Evolutionary conservation across 1,284 basidiomycete genomes (phyloP).

Genomic region (Phellinidium pouzarii): DNA sequence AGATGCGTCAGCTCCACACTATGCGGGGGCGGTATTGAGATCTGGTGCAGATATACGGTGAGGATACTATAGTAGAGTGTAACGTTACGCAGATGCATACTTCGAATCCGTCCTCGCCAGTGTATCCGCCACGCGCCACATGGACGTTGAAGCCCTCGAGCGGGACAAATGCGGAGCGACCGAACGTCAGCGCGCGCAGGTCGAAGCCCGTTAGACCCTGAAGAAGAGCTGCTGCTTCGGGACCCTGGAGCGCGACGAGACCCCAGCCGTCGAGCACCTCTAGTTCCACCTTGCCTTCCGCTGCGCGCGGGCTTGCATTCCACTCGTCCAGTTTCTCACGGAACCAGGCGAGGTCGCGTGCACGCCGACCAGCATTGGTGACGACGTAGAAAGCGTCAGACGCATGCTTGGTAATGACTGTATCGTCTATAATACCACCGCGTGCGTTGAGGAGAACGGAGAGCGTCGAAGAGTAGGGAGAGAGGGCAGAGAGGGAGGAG

Average conservation of each 20-base stretch:
- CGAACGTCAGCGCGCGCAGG: constrained; percentile 70
- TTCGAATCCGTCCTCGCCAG: constrained; percentile 98
- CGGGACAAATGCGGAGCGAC: constrained; percentile 69
- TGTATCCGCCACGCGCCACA: constrained; percentile 95
- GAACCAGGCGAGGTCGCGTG: constrained; percentile 81
- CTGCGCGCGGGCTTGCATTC: constrained; percentile 44
- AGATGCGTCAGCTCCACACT: constrained; percentile 69
- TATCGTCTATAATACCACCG: constrained; percentile 96
- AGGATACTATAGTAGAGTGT: background rate
- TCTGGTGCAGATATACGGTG: constrained; percentile 36
- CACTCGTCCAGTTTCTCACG: constrained; percentile 61
- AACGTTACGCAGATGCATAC: constrained; percentile 34
- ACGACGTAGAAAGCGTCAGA: constrained; percentile 88
- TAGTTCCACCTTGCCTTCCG: constrained; percentile 64
- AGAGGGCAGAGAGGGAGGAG: constrained; percentile 65
- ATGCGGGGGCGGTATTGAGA: constrained; percentile 81
- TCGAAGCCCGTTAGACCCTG: constrained; percentile 71
- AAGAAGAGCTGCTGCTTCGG: constrained; percentile 74
- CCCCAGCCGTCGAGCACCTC: constrained; percentile 84
- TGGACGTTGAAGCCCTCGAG: constrained; percentile 80
- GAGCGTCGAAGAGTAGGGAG: constrained; percentile 70
- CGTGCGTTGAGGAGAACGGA: constrained; percentile 84
- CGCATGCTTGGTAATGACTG: constrained; percentile 78
- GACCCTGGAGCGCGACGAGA: constrained; percentile 87
- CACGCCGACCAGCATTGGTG: constrained; percentile 88